Conservation (phyloP, 495 filamentous ascomycete species). For the Penicillium ochrochloron region DNA sequence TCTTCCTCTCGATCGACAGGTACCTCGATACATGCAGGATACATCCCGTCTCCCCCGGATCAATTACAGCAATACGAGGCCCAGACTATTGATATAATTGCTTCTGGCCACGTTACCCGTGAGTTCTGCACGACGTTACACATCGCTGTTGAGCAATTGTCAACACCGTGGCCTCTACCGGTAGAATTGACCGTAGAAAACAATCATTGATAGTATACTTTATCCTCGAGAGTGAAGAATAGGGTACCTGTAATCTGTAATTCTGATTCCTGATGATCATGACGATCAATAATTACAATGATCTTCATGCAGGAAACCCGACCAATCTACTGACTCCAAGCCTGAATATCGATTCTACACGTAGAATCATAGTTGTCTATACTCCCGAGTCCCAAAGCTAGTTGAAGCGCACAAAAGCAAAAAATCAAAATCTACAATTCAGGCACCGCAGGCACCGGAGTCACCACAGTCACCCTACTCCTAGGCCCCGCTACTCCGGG, state of each 20-base stretch:
- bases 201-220: background rate
- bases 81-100: conserved; percentile 8
- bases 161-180: conserved; percentile 8
- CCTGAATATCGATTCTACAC: background rate
- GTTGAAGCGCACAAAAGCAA: background rate
- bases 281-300: conserved; percentile 3
- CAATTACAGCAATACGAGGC: conserved; percentile 9
- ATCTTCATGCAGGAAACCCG: background rate
- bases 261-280: background rate
- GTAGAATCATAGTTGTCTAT: background rate
- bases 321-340: background rate
- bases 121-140: background rate
- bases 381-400: background rate
- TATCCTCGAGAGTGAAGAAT: background rate
- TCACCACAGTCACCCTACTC: background rate
- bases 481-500: background rate
- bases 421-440: background rate
- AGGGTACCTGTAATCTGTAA: background rate
- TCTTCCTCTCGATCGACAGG: background rate
- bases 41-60: conserved; percentile 5
- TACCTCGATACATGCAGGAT: conserved; percentile 5
- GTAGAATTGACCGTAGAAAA: background rate
- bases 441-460: background rate
- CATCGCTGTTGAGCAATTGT: background rate
- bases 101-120: conserved; percentile 10